These are phyloP conservation scores for Colletotrichum cordylinicola DNA, from an alignment of 2,329 filamentous ascomycete species.

Conservation along the genomic window DNA sequence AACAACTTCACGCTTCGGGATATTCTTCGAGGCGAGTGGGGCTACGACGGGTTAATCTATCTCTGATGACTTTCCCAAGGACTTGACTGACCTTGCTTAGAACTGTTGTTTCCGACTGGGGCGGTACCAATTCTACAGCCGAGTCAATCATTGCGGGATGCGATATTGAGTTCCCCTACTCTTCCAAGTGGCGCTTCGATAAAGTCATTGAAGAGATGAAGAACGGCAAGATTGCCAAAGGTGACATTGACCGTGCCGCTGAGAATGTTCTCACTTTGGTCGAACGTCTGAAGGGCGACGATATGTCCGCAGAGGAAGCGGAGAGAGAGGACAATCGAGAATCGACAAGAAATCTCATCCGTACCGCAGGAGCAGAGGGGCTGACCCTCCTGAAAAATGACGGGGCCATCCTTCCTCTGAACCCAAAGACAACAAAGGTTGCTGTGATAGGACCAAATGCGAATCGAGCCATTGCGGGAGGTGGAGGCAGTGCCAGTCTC, in stretches of 20 bases:
- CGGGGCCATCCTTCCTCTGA: slow-evolving; percentile 62
- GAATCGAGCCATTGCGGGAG: slow-evolving; percentile 70
- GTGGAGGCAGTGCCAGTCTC: slow-evolving; percentile 71
- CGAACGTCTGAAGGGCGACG: slow-evolving; percentile 65
- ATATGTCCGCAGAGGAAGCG: slow-evolving; percentile 60
- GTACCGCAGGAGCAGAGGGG: slow-evolving; percentile 65
- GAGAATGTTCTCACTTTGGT: slow-evolving; percentile 66
- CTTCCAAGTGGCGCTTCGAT: slow-evolving; percentile 59
- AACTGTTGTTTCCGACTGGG: slow-evolving; percentile 65
- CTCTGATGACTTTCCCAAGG: not conserved
- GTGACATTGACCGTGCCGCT: slow-evolving; percentile 62
- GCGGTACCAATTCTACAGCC: slow-evolving; percentile 60
- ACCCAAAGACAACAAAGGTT: slow-evolving; percentile 59
- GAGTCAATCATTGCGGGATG: slow-evolving; percentile 62
- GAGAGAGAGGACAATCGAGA: slow-evolving; percentile 63
- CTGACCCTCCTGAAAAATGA: slow-evolving; percentile 71
- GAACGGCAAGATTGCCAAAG: slow-evolving; percentile 50
- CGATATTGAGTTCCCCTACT: slow-evolving; percentile 64
- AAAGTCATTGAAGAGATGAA: slow-evolving; percentile 61
- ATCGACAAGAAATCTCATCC: slow-evolving; percentile 65
- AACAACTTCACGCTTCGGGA: slow-evolving; percentile 59
- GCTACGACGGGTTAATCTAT: slow-evolving; percentile 59
- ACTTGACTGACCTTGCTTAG: slow-evolving; percentile 32
- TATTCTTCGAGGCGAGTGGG: slow-evolving; percentile 66
- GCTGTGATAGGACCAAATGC: slow-evolving; percentile 73